phyloP scores from a whole-genome alignment of 2,329 filamentous ascomycete genomes.

The Trichoderma afroharzianum region DNA sequence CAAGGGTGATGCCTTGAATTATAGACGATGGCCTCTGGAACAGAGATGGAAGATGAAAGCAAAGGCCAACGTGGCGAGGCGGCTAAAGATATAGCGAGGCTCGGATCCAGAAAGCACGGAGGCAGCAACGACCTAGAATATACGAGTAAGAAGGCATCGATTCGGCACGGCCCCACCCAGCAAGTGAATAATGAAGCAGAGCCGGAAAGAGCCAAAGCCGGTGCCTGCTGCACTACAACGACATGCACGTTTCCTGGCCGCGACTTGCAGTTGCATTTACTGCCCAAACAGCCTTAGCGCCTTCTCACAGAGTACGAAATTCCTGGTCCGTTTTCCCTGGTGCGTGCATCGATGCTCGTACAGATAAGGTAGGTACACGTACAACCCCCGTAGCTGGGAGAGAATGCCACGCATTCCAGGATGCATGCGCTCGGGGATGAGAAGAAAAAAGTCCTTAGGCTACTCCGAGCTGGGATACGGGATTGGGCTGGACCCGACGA shows the following conservation, averaged over 20 bases:
- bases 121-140: background rate
- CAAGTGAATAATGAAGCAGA: background rate
- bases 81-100: background rate
- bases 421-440: background rate
- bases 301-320: background rate
- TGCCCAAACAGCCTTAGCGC: background rate
- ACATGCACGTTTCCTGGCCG: background rate
- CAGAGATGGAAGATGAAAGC: background rate
- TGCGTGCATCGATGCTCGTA: background rate
- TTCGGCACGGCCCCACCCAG: conserved; percentile 5
- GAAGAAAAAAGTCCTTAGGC: background rate
- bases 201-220: conserved; percentile 10
- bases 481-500: background rate
- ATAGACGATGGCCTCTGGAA: background rate
- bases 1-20: background rate
- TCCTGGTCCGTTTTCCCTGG: background rate
- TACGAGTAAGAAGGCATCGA: conserved; percentile 8
- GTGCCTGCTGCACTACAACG: conserved; percentile 1
- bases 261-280: background rate
- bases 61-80: conserved; percentile 7
- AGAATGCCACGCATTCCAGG: background rate
- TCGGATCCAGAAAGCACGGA: background rate
- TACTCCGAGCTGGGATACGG: background rate
- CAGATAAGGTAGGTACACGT: background rate
- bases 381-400: background rate